Percentiles rank a stretch among this genome's conserved stretches.
Conservation (phyloP, 352 stramenopile species). For the Stramenopiles sp. region DNA sequence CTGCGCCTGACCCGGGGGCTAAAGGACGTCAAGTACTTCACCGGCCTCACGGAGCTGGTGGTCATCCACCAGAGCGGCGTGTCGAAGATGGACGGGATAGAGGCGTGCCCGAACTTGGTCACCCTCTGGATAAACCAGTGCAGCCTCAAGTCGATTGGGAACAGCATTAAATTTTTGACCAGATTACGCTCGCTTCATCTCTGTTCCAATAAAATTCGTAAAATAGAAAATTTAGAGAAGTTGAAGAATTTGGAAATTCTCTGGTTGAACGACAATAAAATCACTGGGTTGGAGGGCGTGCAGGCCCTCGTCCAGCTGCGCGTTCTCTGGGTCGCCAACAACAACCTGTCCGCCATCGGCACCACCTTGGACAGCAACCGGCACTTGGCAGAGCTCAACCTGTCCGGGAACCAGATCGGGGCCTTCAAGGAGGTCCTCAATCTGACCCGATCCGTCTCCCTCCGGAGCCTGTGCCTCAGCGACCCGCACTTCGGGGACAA, state of each 20-base stretch:
- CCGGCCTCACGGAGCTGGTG: constrained; percentile 36
- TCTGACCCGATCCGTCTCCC: constrained; percentile 39
- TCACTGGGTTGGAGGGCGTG: constrained; percentile 37
- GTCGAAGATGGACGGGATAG: constrained; percentile 33
- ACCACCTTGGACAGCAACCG: constrained; percentile 33
- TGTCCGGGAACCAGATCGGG: constrained; percentile 50
- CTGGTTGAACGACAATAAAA: constrained; percentile 53
- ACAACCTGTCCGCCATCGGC: constrained; percentile 32
- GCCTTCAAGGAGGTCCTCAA: constrained; percentile 60
- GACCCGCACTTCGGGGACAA: constrained; percentile 70
- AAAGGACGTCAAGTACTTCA: constrained; percentile 40
- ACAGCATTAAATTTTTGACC: constrained; percentile 27
- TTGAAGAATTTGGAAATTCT: constrained; percentile 42
- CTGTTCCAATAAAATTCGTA: constrained; percentile 37
- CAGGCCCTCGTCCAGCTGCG: constrained; percentile 30
- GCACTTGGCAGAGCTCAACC: constrained; percentile 47
- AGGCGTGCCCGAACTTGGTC: constrained; percentile 35
- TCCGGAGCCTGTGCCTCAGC: constrained; percentile 42
- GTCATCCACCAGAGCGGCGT: constrained; percentile 50
- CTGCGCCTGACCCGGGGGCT: constrained; percentile 18
- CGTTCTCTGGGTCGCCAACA: constrained; percentile 31
- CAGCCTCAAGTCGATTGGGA: constrained; percentile 31
- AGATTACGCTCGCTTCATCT: constrained; percentile 44
- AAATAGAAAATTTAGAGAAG: constrained; percentile 34
- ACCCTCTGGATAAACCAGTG: constrained; percentile 43